Conservation (phyloP, 2,329 filamentous ascomycete species). For the Daldinia sp. region DNA sequence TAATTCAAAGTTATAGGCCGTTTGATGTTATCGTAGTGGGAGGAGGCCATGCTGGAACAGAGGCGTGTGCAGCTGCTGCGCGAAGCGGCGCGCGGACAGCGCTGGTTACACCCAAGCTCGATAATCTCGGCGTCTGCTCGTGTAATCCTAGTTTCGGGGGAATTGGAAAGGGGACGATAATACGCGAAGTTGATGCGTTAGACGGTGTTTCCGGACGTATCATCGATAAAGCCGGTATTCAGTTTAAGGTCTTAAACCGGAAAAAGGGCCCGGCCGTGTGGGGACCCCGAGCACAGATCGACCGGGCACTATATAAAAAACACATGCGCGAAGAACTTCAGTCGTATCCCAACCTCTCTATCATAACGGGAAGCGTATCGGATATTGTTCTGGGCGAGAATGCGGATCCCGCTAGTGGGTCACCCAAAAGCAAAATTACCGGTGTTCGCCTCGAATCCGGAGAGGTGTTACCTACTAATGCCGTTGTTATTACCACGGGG, state of each 20-base stretch:
- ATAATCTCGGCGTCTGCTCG: conserved; percentile 93
- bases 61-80: conserved; percentile 91
- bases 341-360: conserved; percentile 77
- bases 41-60: conserved; percentile 92
- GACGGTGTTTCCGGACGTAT: conserved; percentile 89
- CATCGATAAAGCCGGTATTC: conserved; percentile 93
- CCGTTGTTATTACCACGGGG: conserved; percentile 93
- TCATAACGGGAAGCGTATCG: conserved; percentile 87
- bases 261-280: conserved; percentile 95
- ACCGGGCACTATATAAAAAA: conserved; percentile 85
- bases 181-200: conserved; percentile 93
- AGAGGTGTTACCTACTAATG: conserved; percentile 78
- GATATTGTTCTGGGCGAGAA: conserved; percentile 82
- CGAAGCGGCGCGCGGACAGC: conserved; percentile 88
- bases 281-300: conserved; percentile 96
- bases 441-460: conserved; percentile 90
- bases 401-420: conserved; percentile 55
- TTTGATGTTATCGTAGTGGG: conserved; percentile 97
- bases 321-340: conserved; percentile 90
- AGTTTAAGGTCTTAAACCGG: conserved; percentile 88
- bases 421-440: conserved; percentile 73
- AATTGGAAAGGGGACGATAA: conserved; percentile 97
- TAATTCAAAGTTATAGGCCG: conserved; percentile 54
- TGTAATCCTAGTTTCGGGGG: conserved; percentile 98
- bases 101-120: conserved; percentile 84